phyloP scores from a whole-genome alignment of 2,329 filamentous ascomycete species.

The Eutypella sp. region DNA sequence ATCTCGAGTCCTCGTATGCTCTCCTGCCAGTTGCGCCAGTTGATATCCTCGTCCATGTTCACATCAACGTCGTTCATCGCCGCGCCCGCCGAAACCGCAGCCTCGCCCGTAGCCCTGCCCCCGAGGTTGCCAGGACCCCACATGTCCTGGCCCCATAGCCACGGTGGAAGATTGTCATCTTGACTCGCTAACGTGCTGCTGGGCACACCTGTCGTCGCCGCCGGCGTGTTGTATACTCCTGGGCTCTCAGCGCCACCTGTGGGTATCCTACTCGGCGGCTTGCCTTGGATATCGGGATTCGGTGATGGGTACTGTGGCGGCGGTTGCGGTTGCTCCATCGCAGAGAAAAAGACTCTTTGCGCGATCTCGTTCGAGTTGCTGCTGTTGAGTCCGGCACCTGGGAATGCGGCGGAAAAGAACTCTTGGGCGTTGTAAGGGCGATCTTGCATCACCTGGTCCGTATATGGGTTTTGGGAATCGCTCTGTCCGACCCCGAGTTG shows the following conservation, averaged over 20 bases:
- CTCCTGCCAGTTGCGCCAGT: constrained; percentile 46
- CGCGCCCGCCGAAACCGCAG: constrained; percentile 15
- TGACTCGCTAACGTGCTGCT: constrained; percentile 3
- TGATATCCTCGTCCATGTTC: constrained; percentile 35
- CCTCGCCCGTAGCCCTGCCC: constrained; percentile 10
- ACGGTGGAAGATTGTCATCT: constrained; percentile 34
- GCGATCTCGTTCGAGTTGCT: constrained; percentile 4
- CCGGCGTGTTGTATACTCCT: constrained; percentile 2
- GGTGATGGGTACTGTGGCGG: too few species aligned
- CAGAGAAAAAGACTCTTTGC: constrained; percentile 7
- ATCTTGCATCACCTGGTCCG: constrained; percentile 34
- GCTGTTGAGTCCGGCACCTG: constrained; percentile 3
- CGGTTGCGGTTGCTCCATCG: constrained; percentile 7
- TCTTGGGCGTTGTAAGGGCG: constrained; percentile 31
- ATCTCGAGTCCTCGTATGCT: constrained; percentile 35
- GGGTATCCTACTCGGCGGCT: constrained; percentile 8
- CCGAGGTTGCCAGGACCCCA: constrained; percentile 7
- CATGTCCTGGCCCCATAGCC: constrained; percentile 34
- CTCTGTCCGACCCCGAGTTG: too few species aligned
- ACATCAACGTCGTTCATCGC: constrained; percentile 28
- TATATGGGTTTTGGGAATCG: constrained; percentile 16
- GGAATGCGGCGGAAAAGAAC: constrained; percentile 24
- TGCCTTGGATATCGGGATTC: too few species aligned
- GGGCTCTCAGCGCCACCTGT: constrained; percentile 8
- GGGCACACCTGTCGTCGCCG: constrained; percentile 10